Conservation (phyloP, 805 yeast genomes). For the Barnettozyma salicaria region DNA sequence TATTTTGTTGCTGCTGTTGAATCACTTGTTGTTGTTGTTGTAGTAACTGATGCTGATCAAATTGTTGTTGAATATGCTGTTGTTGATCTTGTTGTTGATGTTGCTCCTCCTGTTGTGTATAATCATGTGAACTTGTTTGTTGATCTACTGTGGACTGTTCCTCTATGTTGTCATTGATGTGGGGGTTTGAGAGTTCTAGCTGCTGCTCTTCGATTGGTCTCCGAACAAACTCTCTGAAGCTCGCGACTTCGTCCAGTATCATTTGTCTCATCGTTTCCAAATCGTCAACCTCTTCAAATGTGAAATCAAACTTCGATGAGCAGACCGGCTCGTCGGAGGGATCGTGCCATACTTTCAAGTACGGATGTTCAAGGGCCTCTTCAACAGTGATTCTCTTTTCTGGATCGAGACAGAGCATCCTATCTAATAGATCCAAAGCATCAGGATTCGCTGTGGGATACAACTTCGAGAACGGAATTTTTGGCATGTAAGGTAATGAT, state of each 20-base stretch:
- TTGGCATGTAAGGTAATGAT: slow-evolving; percentile 76
- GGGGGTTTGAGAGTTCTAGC: slow-evolving; percentile 29
- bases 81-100: slow-evolving; percentile 22
- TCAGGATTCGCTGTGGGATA: slow-evolving; percentile 84
- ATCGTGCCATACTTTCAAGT: slow-evolving; percentile 85
- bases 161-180: slow-evolving; percentile 14
- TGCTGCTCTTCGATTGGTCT: slow-evolving; percentile 60
- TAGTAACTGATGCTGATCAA: slow-evolving; percentile 13
- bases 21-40: slow-evolving; percentile 17
- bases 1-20: slow-evolving; percentile 14
- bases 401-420: slow-evolving; percentile 85
- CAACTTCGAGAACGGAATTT: slow-evolving; percentile 60
- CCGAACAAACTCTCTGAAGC: slow-evolving; percentile 76
- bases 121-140: slow-evolving; percentile 13
- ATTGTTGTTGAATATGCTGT: slow-evolving; percentile 16
- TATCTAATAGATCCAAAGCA: slow-evolving; percentile 75
- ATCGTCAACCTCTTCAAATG: slow-evolving; percentile 78
- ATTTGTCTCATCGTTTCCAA: slow-evolving; percentile 66
- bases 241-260: slow-evolving; percentile 73
- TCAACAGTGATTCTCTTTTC: slow-evolving; percentile 77
- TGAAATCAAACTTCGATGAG: slow-evolving; percentile 72
- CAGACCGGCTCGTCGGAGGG: slow-evolving; percentile 88
- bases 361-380: slow-evolving; percentile 85
- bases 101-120: slow-evolving; percentile 17
- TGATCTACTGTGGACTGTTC: too few species aligned